phyloP scores from a whole-genome alignment of 345 rosid species.

The Eucalyptus paniculata region DNA sequence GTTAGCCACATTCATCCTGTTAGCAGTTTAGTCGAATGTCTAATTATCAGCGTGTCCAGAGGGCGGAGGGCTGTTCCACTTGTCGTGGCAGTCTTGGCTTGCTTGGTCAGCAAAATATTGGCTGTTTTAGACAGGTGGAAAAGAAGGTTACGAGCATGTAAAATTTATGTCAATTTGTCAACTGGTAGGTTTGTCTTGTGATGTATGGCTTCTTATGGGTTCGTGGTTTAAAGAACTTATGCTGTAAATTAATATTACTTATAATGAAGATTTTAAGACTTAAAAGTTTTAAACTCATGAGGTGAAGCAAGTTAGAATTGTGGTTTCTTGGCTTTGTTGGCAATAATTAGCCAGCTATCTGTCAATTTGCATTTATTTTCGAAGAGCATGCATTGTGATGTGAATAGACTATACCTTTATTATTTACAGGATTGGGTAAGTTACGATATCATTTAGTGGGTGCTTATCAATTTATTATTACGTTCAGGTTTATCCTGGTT shows the following conservation, averaged over 20 bases:
- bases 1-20: background rate
- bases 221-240: background rate
- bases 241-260: background rate
- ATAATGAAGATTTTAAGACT: background rate
- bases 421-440: background rate
- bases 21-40: background rate
- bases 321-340: background rate
- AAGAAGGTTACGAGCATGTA: background rate
- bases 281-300: background rate
- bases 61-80: background rate
- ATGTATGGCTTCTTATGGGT: background rate
- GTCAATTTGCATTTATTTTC: background rate
- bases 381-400: background rate
- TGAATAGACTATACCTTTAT: background rate
- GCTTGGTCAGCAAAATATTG: background rate
- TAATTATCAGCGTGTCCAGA: background rate
- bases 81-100: background rate
- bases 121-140: background rate
- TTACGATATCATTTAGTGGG: background rate
- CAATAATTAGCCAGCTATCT: background rate
- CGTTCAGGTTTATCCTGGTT: background rate
- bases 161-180: background rate
- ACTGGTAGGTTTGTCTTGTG: background rate
- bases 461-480: background rate
- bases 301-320: background rate